These are phyloP conservation scores for Corymbia citriodora DNA, from an alignment of 441 rosid genomes.

Conservation along the genomic window DNA sequence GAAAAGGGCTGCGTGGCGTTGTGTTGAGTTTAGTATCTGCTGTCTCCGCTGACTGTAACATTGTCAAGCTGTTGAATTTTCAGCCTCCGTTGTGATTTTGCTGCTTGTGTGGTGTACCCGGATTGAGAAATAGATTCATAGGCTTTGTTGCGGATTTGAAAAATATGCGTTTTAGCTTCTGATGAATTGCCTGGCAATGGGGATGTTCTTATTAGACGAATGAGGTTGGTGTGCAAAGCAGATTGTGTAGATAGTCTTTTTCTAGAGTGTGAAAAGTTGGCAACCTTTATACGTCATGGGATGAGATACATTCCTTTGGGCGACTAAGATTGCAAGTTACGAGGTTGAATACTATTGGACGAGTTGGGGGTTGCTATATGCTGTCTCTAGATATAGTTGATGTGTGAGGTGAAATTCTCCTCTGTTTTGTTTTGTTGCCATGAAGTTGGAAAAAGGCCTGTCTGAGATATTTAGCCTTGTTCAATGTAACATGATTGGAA, in stretches of 20 bases:
- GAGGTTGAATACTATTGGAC: background rate
- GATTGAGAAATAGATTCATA: background rate
- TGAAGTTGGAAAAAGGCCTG: background rate
- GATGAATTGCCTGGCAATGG: background rate
- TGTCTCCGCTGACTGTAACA: background rate
- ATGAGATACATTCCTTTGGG: background rate
- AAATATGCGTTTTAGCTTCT: background rate
- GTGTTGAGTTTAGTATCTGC: background rate
- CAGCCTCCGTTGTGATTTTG: background rate
- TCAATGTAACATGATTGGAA: background rate
- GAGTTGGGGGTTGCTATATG: background rate
- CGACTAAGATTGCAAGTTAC: background rate
- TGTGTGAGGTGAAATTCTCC: background rate
- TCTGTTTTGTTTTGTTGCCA: background rate
- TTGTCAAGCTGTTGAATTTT: background rate
- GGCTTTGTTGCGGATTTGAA: background rate
- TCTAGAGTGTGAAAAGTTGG: background rate
- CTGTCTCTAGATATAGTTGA: background rate
- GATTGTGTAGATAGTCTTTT: background rate
- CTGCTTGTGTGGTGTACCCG: background rate
- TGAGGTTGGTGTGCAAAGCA: background rate
- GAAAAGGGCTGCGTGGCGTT: background rate
- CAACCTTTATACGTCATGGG: background rate
- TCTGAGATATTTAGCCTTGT: background rate
- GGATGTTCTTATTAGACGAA: background rate